Evolutionary conservation across 306 rosid genomes (phyloP).

Genomic region (Abrus precatorius): DNA sequence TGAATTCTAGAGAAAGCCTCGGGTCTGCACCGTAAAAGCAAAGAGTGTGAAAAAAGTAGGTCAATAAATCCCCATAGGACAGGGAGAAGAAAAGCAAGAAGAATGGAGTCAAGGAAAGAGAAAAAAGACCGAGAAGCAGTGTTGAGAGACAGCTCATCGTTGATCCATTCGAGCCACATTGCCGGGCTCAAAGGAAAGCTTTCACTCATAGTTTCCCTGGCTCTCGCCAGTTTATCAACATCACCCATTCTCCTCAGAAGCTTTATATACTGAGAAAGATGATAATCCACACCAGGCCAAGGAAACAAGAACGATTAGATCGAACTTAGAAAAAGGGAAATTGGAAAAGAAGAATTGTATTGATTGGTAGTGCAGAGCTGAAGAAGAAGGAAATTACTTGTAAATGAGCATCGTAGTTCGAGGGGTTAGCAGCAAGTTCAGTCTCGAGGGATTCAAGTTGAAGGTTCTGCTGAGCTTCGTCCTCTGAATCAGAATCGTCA

Average conservation of each 20-base stretch:
- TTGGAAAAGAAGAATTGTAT: background rate
- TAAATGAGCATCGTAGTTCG: conserved; percentile 75
- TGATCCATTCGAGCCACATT: conserved; percentile 93
- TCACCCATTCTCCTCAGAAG: conserved; percentile 77
- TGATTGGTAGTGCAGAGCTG: background rate
- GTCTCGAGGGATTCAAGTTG: conserved; percentile 69
- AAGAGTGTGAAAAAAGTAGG: conserved; percentile 5
- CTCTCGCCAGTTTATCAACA: conserved; percentile 73
- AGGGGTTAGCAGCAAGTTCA: conserved; percentile 75
- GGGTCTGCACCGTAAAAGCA: conserved; percentile 53
- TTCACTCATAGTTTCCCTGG: conserved; percentile 84
- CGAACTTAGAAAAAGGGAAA: background rate
- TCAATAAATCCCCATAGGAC: background rate
- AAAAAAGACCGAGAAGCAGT: conserved; percentile 56
- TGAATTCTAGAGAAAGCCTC: conserved; percentile 61
- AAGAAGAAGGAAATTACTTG: conserved; percentile 52
- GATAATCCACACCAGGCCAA: background rate
- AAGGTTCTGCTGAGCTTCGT: conserved; percentile 70
- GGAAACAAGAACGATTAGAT: conserved; percentile 18
- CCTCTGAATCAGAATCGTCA: conserved; percentile 61
- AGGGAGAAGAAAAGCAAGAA: background rate
- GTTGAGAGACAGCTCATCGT: conserved; percentile 76
- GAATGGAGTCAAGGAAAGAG: background rate
- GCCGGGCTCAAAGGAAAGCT: conserved; percentile 77
- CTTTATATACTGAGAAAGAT: conserved; percentile 63